These are phyloP conservation scores for Ordospora colligata DNA, from an alignment of 371 early-diverging fungal genomes.

Conservation along the genomic window DNA sequence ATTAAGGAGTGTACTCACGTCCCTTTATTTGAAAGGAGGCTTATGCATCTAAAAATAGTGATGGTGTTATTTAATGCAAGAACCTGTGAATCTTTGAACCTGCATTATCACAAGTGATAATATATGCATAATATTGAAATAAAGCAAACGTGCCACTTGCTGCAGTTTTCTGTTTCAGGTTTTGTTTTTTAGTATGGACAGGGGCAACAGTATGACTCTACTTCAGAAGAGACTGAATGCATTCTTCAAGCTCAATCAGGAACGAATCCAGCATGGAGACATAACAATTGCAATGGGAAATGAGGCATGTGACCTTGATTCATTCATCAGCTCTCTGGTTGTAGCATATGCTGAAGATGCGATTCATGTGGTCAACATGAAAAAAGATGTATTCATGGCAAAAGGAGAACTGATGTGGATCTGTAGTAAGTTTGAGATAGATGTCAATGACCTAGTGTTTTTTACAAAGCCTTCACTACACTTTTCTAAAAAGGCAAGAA, in stretches of 20 bases:
- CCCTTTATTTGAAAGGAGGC: not conserved
- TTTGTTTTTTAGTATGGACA: not conserved
- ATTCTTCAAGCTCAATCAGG: slow-evolving; percentile 26
- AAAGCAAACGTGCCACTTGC: no score
- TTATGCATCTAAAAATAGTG: not conserved
- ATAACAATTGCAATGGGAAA: slow-evolving; percentile 55
- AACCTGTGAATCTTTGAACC: no score
- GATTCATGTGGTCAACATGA: slow-evolving; percentile 59
- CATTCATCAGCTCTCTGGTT: slow-evolving; percentile 58
- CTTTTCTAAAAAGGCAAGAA: slow-evolving; percentile 18
- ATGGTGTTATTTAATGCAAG: no score
- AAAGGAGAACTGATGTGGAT: slow-evolving; percentile 58
- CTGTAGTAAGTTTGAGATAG: slow-evolving; percentile 35
- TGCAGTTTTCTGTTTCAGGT: not conserved
- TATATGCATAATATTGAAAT: not conserved
- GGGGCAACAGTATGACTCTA: not conserved
- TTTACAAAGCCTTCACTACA: slow-evolving; percentile 35
- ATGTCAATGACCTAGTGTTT: slow-evolving; percentile 54
- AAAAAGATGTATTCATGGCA: slow-evolving; percentile 49
- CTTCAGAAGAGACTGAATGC: slow-evolving; percentile 27
- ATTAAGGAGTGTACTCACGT: not conserved
- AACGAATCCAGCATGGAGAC: slow-evolving; percentile 8
- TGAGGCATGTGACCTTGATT: slow-evolving; percentile 59
- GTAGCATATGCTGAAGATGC: slow-evolving; percentile 43
- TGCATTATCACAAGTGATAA: not conserved